These are phyloP conservation scores for Urtica urens DNA, from an alignment of 306 rosid species.

Conservation along the genomic window DNA sequence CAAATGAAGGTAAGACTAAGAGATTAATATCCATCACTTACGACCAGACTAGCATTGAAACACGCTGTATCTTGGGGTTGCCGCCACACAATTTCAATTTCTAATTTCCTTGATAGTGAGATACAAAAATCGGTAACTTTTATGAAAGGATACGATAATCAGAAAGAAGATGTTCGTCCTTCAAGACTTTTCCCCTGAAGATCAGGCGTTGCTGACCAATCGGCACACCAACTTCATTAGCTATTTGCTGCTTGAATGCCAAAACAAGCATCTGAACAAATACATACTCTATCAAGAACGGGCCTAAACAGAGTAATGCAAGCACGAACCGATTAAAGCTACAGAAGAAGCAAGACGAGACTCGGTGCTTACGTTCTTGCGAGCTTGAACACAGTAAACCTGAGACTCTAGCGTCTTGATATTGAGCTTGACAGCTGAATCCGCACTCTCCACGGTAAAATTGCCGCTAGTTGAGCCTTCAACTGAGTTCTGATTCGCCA, in stretches of 20 bases:
- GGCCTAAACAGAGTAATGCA: too few species aligned
- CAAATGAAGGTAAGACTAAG: background rate
- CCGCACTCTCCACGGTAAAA: conserved; percentile 36
- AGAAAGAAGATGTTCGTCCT: conserved; percentile 72
- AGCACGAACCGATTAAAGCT: background rate
- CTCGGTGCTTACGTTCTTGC: conserved; percentile 51
- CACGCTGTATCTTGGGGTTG: too few species aligned
- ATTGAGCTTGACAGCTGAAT: conserved; percentile 66
- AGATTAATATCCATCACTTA: too few species aligned
- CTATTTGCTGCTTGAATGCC: conserved; percentile 77
- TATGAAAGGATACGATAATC: conserved; percentile 79
- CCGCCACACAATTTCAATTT: background rate
- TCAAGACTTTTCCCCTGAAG: conserved; percentile 91
- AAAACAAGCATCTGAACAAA: conserved; percentile 70
- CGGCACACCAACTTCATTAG: conserved; percentile 65
- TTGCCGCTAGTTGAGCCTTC: conserved; percentile 53
- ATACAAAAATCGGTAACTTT: background rate
- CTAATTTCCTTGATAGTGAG: background rate
- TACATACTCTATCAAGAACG: too few species aligned
- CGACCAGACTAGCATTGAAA: too few species aligned
- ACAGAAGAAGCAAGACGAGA: conserved; percentile 1
- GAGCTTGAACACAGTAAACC: conserved; percentile 60
- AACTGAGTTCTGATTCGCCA: conserved; percentile 54
- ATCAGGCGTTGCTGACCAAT: conserved; percentile 81
- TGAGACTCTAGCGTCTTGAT: conserved; percentile 85